Evolutionary conservation across 352 stramenopile genomes (phyloP), one percentile per base, ranked within the genome.

Genomic region (Pythium pectinolyticum): DNA sequence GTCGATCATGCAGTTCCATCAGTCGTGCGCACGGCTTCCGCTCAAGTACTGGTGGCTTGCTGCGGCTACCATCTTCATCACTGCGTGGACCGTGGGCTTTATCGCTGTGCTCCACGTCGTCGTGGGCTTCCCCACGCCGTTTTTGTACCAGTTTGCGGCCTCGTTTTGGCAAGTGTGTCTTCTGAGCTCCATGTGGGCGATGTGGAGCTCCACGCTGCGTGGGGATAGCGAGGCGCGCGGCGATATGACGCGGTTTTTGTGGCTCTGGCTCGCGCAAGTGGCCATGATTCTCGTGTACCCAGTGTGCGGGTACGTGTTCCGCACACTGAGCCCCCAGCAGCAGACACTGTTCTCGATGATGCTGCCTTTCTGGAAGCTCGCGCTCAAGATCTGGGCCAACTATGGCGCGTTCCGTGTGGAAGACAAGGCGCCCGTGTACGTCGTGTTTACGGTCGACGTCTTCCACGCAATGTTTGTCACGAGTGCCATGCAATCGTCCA

Each of bases 381-480:
- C 30, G 1, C 41, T 60, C 24, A 59, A 54, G 41, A 41, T 48
- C 10, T 59, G 40, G 49, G 24, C 41, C 25, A 61, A 45, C 41
- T 40, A 48, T 10, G 49, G 49, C 15, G 37, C 39, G 20, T 55
- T 41, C 22, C 51, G 51, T 1, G 28, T 66, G 12, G 50, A 59
- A 59, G 50, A 66, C 32, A 25, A 35, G n/a, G 46, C 49, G 31
- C 51, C 59, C 3, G 49, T 61, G 22, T 59, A 50, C 22, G 43
- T 66, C 8, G 41, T 60, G 2, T 57, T 66, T 17, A 56, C 17
- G 1, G 59, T 61, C 30, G 59, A 66, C 31, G 51, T 66, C n/a
- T 66, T 66, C 41, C 59, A 66, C 40, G 40, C 59, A 0, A 7
- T 66, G 19, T 55, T 66, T 19, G 22, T 66, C 1, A 52, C 66